Percentiles rank a stretch among this genome's conserved stretches.
phyloP scores from a whole-genome alignment of 2,329 filamentous ascomycete species.

The Aaosphaeria pasadenensis region DNA sequence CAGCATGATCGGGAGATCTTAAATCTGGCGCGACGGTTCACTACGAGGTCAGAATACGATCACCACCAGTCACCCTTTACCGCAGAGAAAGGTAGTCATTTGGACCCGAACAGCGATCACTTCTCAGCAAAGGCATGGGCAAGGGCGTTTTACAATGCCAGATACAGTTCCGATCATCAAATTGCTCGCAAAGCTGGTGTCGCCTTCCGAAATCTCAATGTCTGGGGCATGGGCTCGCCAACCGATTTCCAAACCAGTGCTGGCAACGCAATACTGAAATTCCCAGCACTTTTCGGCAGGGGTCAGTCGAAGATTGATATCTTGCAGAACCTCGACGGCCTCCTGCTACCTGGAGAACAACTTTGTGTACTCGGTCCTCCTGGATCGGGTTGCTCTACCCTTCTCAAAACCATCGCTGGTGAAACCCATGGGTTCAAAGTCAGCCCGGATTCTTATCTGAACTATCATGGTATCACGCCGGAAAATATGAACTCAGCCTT shows the following conservation, averaged over 20 bases:
- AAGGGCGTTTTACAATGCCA: slow-evolving; percentile 44
- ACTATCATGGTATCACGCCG: slow-evolving; percentile 72
- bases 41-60: slow-evolving; percentile 33
- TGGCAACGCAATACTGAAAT: slow-evolving; percentile 56
- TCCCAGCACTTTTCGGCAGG: slow-evolving; percentile 51
- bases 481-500: slow-evolving; percentile 72
- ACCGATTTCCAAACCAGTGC: slow-evolving; percentile 68
- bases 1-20: slow-evolving; percentile 13
- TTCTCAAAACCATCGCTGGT: slow-evolving; percentile 77
- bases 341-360: slow-evolving; percentile 68
- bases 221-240: slow-evolving; percentile 63
- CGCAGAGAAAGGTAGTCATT: slow-evolving; percentile 33
- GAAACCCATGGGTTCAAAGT: slow-evolving; percentile 77
- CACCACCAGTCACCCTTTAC: slow-evolving; percentile 29
- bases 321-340: slow-evolving; percentile 62
- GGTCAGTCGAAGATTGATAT: slow-evolving; percentile 61
- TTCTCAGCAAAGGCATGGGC: slow-evolving; percentile 46
- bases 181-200: slow-evolving; percentile 57
- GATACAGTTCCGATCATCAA: slow-evolving; percentile 45
- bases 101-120: slow-evolving; percentile 42
- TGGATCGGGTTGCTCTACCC: slow-evolving; percentile 68
- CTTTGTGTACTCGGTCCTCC: slow-evolving; percentile 70
- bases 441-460: slow-evolving; percentile 67
- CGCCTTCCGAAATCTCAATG: slow-evolving; percentile 61
- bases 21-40: slow-evolving; percentile 40